Evolutionary conservation across 371 early-diverging fungal species (phyloP), one percentile per base, ranked within the genome.

Genomic region (Syncephalastrum racemosum): DNA sequence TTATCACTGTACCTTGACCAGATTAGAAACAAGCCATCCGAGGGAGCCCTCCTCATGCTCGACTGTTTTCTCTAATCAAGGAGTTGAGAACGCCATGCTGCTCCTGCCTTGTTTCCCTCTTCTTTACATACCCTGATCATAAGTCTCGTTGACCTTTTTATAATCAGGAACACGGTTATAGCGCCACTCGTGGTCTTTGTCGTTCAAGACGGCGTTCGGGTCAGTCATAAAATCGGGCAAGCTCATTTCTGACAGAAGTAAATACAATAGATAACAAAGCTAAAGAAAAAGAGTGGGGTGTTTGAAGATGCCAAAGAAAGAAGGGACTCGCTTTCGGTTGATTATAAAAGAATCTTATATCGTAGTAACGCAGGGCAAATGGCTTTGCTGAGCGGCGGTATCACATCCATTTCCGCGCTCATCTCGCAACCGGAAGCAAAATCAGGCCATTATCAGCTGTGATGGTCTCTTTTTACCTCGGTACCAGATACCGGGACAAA

Each of bases 151-250:
- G 55, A 71, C 74, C 39, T 78, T 80, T 24, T 50, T 68, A 40
- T 80, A 80, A 48, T 77, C 74, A 53, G 79, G 80, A 6, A 73
- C 65, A 49, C 76, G 73, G 42, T 69, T 69, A 22, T 75, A 75
- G 27, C 78, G 73, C 80, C 80, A 80, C 54, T 75, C 67, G 60
- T 67, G 64, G 19, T 75, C 74, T 48, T 52, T 67, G 48, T 80
- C 80, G 23, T 68, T 66, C 42, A 80, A 71, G 67, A 80, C 80
- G 52, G 80, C 80, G 49, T 80, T 77, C 47, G 73, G 74, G 46
- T 80, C 62, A 50, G 78, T 77, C 80, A 80, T 80, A 31, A 71
- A 80, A 49, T 80, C 79, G 39, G 79, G 80, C 41, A 80, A 71
- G 50, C 63, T 48, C 36, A 31, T 31, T 31, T 31, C n/a, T 31